phyloP scores from a whole-genome alignment of 495 filamentous ascomycete genomes.

The Xylaria intraflava region DNA sequence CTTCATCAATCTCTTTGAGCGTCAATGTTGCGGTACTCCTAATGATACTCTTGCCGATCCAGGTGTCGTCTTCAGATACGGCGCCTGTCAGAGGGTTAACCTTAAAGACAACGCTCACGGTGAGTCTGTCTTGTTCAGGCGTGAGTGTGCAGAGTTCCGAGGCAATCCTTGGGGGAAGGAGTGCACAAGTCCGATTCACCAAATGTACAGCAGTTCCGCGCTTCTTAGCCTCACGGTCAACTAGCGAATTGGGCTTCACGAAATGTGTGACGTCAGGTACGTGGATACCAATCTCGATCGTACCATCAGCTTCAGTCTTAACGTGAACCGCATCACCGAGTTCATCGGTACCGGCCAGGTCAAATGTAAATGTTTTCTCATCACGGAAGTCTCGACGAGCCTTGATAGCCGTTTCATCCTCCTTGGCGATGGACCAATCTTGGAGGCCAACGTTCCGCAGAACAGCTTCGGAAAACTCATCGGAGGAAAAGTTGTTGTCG shows the following conservation, averaged over 20 bases:
- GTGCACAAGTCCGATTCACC: slow-evolving; percentile 81
- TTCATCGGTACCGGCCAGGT: slow-evolving; percentile 73
- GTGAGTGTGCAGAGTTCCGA: slow-evolving; percentile 81
- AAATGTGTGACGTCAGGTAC: slow-evolving; percentile 95
- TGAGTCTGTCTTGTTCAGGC: slow-evolving; percentile 80
- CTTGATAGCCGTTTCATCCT: slow-evolving; percentile 67
- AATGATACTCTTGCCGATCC: slow-evolving; percentile 90
- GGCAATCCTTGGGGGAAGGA: slow-evolving; percentile 80
- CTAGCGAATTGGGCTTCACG: slow-evolving; percentile 90
- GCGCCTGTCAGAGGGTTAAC: slow-evolving; percentile 71
- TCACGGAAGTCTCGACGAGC: slow-evolving; percentile 84
- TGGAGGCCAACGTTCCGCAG: slow-evolving; percentile 86
- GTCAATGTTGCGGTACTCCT: slow-evolving; percentile 81
- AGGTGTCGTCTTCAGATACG: slow-evolving; percentile 73
- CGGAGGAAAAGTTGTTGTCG: slow-evolving; percentile 96
- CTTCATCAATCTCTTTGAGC: slow-evolving; percentile 76
- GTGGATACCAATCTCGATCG: slow-evolving; percentile 91
- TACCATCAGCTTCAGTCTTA: slow-evolving; percentile 70
- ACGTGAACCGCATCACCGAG: slow-evolving; percentile 90
- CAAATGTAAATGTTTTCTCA: slow-evolving; percentile 86
- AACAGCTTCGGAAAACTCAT: slow-evolving; percentile 96
- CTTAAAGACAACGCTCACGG: slow-evolving; percentile 86
- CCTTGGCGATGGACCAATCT: slow-evolving; percentile 78
- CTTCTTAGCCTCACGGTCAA: slow-evolving; percentile 97
- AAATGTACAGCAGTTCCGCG: slow-evolving; percentile 92